A percentile compares a stretch with the other conserved stretches of the same genome.
Evolutionary conservation across 805 yeast species (phyloP).

Genomic region (Myxozyma neotropica): DNA sequence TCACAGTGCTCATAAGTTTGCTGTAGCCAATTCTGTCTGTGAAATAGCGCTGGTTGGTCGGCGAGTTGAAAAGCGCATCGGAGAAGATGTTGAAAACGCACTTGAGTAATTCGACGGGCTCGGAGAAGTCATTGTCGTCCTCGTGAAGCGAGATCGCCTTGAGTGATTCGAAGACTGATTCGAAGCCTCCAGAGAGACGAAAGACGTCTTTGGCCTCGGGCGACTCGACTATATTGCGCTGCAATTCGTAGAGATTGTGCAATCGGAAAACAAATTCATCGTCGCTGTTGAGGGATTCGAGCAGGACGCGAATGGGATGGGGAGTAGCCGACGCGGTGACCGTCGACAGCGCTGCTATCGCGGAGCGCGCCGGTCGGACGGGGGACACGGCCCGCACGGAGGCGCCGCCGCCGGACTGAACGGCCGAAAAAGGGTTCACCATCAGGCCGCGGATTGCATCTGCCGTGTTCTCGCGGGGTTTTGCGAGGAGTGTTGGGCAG

Average conservation of each 20-base stretch:
- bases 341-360: constrained; percentile 21
- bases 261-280: constrained; percentile 32
- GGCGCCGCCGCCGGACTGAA: constrained; percentile 12
- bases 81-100: constrained; percentile 33
- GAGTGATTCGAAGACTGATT: constrained; percentile 28
- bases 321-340: constrained; percentile 30
- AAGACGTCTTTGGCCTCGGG: constrained; percentile 35
- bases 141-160: constrained; percentile 9
- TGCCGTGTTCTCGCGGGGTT: too few species aligned
- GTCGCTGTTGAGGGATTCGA: constrained; percentile 26
- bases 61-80: constrained; percentile 22
- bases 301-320: constrained; percentile 27
- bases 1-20: constrained; percentile 2
- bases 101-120: constrained; percentile 34
- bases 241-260: constrained; percentile 33
- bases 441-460: constrained; percentile 31
- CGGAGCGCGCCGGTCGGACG: constrained; percentile 22
- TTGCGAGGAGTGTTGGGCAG: too few species aligned
- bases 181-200: constrained; percentile 33
- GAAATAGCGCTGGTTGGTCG: constrained; percentile 26
- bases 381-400: constrained; percentile 23
- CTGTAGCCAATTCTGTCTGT: constrained; percentile 20
- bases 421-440: constrained; percentile 28
- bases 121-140: constrained; percentile 29
- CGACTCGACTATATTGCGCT: constrained; percentile 33